phyloP scores from a whole-genome alignment of 768 basidiomycete species.

The Boletellus ananas region DNA sequence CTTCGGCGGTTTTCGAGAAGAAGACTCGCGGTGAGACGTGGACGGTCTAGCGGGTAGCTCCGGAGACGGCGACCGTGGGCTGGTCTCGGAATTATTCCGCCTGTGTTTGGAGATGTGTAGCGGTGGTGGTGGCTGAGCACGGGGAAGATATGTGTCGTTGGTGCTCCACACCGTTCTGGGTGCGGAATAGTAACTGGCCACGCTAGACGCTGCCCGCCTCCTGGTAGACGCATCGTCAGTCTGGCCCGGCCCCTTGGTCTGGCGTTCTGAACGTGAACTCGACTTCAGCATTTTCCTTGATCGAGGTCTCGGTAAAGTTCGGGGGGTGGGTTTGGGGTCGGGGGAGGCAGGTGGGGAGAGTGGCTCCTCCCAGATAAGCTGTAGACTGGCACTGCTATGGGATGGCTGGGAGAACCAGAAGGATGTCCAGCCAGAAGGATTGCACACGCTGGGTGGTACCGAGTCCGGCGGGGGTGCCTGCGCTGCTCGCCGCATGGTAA shows the following conservation, averaged over 20 bases:
- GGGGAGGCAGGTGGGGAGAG: not conserved
- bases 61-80: not conserved
- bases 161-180: slow-evolving; percentile 11
- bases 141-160: slow-evolving; percentile 21
- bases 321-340: not conserved
- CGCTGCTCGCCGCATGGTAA: slow-evolving; percentile 5
- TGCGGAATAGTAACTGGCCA: not conserved
- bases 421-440: not conserved
- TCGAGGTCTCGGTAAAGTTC: not conserved
- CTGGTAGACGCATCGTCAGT: not conserved
- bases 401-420: not conserved
- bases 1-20: not conserved
- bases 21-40: not conserved
- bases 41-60: not conserved
- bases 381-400: not conserved
- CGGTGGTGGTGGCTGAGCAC: slow-evolving; percentile 17
- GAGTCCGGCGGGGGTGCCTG: not conserved
- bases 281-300: not conserved
- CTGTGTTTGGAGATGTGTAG: slow-evolving; percentile 9
- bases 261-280: not conserved
- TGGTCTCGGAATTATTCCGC: slow-evolving; percentile 5
- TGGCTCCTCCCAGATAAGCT: not conserved
- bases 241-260: not conserved
- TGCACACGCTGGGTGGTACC: not conserved
- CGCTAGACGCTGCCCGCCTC: not conserved